Evolutionary conservation across 306 rosid species (phyloP).

Genomic region (Mimosa bimucronata): DNA sequence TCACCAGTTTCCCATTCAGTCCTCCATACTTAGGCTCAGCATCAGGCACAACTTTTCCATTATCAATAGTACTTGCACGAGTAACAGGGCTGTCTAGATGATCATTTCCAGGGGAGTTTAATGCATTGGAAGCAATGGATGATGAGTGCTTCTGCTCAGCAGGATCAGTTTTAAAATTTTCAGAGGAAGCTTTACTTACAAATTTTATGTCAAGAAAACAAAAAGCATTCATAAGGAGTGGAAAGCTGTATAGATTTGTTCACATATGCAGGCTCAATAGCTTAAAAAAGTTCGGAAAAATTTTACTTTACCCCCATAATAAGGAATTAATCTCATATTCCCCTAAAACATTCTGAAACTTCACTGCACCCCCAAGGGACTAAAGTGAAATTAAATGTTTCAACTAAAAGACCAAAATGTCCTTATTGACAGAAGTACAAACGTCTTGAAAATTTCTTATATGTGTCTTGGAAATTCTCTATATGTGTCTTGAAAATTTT

Average conservation of each 20-base stretch:
- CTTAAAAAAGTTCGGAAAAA: no score
- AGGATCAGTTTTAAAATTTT: conserved; percentile 29
- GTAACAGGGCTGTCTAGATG: conserved; percentile 20
- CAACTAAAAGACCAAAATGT: no score
- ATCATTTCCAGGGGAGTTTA: conserved; percentile 23
- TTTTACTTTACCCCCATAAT: no score
- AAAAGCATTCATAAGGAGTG: neutral
- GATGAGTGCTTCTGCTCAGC: conserved; percentile 29
- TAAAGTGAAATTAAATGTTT: no score
- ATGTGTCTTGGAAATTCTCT: no score
- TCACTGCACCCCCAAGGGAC: no score
- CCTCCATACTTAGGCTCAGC: conserved; percentile 26
- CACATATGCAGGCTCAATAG: neutral
- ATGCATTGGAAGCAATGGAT: conserved; percentile 18
- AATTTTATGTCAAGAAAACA: conserved; percentile 22
- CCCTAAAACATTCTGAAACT: no score
- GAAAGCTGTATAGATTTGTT: conserved; percentile 9
- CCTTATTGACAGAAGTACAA: no score
- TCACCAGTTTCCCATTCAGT: neutral
- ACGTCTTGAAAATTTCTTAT: no score
- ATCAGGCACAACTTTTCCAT: conserved; percentile 3
- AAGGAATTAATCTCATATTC: no score
- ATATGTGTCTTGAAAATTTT: no score
- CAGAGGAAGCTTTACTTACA: conserved; percentile 24
- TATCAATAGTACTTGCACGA: conserved; percentile 12